Evolutionary conservation across 257 asterid genomes (phyloP), one percentile per base, ranked within the genome.

Genomic region (Voacanga thouarsii): DNA sequence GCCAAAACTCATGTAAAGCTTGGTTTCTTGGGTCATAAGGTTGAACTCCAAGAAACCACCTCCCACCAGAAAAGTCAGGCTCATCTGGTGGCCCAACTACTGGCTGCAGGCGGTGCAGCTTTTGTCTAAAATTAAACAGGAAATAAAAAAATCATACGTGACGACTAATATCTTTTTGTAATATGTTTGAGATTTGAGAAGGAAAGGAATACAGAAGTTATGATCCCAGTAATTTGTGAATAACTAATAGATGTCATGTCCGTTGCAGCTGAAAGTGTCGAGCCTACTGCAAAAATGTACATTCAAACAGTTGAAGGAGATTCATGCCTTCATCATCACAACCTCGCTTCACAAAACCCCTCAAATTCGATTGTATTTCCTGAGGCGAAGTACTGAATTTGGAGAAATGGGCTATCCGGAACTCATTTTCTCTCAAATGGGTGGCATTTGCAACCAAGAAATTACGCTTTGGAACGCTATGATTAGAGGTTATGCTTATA

Each of bases 381-480:
- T 87, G 68, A 81, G 85, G 56, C 82, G 88, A 73, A 83, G 87
- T 87, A 89, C 89, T 26, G 88, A 87, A 53, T 87, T 67, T 21
- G 91, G 89, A 7, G 77, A 55, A 21, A 87, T 89, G 92, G 89
- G 78, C 61, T 89, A 87, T 15, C 77, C 90, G 19, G 63, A 68
- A 74, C 84, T 83, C 75, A 61, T 88, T 21, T 89, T 82, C 41
- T 41, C 73, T 26, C 87, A 83, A 61, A 83, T 80, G 87, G 86
- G 88, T 53, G 85, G 88, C 28, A 37, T 81, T 26, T 55, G 39
- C 9, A 68, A 33, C 73, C 65, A 68, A 14, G 86, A 83, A 12
- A 72, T 79, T 43, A 49, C 86, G 4, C 82, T 87, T 7, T 89
- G 92, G 90, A 89, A 89, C 49, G 87, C 86, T 39, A 87, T 89